These are phyloP conservation scores for Cercophora scortea DNA, from an alignment of 495 filamentous ascomycete species.

Conservation along the genomic window DNA sequence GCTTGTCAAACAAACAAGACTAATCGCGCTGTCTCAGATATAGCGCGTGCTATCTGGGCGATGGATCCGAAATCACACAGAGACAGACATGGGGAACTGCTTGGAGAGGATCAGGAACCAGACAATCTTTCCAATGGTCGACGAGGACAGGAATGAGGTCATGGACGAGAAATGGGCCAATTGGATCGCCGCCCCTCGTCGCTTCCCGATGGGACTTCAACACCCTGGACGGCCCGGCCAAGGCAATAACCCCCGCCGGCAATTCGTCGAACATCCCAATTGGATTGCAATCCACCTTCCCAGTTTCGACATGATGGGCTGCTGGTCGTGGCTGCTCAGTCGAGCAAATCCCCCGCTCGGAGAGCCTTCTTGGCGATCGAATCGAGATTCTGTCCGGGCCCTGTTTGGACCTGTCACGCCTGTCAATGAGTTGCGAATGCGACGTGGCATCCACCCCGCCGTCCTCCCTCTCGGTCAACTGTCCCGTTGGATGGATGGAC, in stretches of 20 bases:
- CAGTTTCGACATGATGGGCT: background rate
- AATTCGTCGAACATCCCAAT: background rate
- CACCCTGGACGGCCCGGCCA: slow-evolving; percentile 1
- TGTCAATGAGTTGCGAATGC: background rate
- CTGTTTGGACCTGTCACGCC: too few species aligned
- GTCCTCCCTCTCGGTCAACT: background rate
- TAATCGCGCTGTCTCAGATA: background rate
- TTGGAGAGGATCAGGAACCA: background rate
- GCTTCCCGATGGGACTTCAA: background rate
- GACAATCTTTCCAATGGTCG: background rate
- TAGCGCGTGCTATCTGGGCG: background rate
- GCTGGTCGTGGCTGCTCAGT: background rate
- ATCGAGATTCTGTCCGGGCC: background rate
- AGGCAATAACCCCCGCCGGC: background rate
- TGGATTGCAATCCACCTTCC: background rate
- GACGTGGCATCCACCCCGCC: background rate
- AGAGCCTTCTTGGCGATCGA: background rate
- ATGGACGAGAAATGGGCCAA: slow-evolving; percentile 1
- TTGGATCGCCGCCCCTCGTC: background rate
- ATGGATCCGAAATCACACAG: background rate
- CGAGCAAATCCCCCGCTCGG: background rate
- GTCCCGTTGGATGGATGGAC: background rate
- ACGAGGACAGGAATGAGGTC: slow-evolving; percentile 4
- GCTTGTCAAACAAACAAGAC: too few species aligned
- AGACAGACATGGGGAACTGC: background rate